phyloP scores from a whole-genome alignment of 495 filamentous ascomycete species.

The Penicillium fimorum region DNA sequence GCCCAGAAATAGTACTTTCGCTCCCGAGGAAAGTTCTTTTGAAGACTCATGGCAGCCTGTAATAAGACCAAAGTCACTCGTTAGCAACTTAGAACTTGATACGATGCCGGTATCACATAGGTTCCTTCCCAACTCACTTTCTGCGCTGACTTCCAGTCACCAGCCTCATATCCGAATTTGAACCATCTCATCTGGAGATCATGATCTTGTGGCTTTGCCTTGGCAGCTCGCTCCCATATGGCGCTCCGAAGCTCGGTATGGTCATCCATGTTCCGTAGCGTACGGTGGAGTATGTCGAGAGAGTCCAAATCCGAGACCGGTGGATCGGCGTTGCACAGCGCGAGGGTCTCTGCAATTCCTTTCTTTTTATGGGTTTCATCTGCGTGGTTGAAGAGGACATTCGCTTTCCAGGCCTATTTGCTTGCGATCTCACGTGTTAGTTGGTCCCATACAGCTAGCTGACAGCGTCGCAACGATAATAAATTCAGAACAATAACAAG shows the following conservation, averaged over 20 bases:
- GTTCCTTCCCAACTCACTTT: slow-evolving; percentile 40
- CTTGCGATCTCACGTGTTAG: slow-evolving; percentile 4
- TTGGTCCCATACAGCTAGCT: not conserved
- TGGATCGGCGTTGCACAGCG: slow-evolving; percentile 46
- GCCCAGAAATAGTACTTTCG: slow-evolving; percentile 60
- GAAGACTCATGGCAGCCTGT: slow-evolving; percentile 58
- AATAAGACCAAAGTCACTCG: not conserved
- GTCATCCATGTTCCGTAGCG: slow-evolving; percentile 33
- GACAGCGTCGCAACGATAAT: too few relatives aligned
- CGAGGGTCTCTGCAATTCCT: slow-evolving; percentile 47
- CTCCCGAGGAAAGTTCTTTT: slow-evolving; percentile 55
- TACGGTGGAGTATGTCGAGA: slow-evolving; percentile 46
- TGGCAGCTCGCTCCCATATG: slow-evolving; percentile 58
- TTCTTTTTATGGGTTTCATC: slow-evolving; percentile 45
- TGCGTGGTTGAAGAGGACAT: slow-evolving; percentile 45
- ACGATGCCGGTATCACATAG: not conserved
- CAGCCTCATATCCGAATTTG: slow-evolving; percentile 41
- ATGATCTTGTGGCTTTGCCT: slow-evolving; percentile 48
- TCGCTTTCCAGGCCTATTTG: slow-evolving; percentile 52
- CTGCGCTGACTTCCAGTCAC: slow-evolving; percentile 58
- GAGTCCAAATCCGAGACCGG: slow-evolving; percentile 51
- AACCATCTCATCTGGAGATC: slow-evolving; percentile 57
- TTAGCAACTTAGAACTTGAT: slow-evolving; percentile 4
- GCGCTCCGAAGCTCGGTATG: slow-evolving; percentile 34
- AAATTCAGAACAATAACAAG: not conserved